Conservation (phyloP, 1,284 basidiomycete genomes). For the Heterobasidion parviporum region DNA sequence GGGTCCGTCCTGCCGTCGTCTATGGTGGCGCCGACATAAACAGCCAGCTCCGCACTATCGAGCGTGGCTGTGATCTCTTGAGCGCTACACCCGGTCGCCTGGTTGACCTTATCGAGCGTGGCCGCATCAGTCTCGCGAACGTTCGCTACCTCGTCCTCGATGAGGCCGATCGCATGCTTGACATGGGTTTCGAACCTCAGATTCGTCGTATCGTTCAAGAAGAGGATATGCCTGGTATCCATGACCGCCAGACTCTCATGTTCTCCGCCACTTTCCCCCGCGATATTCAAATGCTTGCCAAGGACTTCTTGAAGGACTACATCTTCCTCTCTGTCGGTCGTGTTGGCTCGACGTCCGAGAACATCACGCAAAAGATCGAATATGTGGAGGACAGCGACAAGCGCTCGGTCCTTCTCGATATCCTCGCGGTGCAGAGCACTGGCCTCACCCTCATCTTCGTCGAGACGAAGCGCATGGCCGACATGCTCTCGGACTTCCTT, state of each 20-base stretch:
- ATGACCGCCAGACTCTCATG: constrained; percentile 97
- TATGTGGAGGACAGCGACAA: constrained; percentile 98
- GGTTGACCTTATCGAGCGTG: constrained; percentile 97
- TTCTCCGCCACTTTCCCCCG: constrained; percentile 99
- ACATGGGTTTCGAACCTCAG: constrained; percentile 99
- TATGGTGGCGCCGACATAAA: constrained; percentile 99
- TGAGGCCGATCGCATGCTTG: constrained; percentile 99
- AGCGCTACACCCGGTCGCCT: constrained; percentile 98
- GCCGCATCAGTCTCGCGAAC: constrained; percentile 93
- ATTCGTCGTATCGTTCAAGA: constrained; percentile 97
- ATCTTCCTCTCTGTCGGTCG: constrained; percentile 98
- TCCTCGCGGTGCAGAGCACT: constrained; percentile 70
- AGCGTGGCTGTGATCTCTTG: constrained; percentile 95
- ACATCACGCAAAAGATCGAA: constrained; percentile 99
- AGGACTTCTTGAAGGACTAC: constrained; percentile 94
- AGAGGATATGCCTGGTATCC: constrained; percentile 94
- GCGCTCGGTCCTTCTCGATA: constrained; percentile 92
- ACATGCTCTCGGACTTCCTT: constrained; percentile 96
- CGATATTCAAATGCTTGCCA: constrained; percentile 96
- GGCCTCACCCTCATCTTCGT: constrained; percentile 96
- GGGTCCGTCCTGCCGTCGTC: constrained; percentile 98
- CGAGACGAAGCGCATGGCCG: constrained; percentile 99
- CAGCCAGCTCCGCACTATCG: constrained; percentile 88
- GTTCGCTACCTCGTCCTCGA: constrained; percentile 98
- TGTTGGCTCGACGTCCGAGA: constrained; percentile 97